A percentile compares a stretch with the other conserved stretches of the same genome.
Evolutionary conservation across 805 yeast species (phyloP).

Genomic region (Ascoidea tarda): DNA sequence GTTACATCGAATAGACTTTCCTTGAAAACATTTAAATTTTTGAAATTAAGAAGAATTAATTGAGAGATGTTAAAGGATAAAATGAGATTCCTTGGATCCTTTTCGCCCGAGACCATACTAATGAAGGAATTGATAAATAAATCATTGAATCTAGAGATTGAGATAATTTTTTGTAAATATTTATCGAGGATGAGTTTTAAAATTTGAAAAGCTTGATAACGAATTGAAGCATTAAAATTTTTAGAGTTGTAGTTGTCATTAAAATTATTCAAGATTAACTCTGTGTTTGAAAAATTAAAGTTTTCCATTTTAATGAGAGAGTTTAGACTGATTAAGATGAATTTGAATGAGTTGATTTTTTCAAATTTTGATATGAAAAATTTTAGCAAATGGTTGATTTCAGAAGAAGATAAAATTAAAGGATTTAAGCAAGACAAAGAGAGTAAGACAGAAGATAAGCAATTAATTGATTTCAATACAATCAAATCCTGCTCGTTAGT

Average conservation of each 20-base stretch:
- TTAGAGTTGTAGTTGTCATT: constrained; percentile 35
- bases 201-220: constrained; percentile 45
- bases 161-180: not conserved
- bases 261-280: constrained; percentile 23
- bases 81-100: constrained; percentile 83
- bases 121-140: constrained; percentile 42
- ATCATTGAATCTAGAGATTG: constrained; percentile 18
- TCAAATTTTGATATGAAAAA: constrained; percentile 57
- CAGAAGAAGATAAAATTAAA: constrained; percentile 21
- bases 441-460: constrained; percentile 24
- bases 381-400: constrained; percentile 32
- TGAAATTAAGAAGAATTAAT: constrained; percentile 26
- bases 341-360: constrained; percentile 40
- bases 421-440: constrained; percentile 13
- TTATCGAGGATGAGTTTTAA: constrained; percentile 22
- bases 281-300: constrained; percentile 17
- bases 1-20: constrained; percentile 75
- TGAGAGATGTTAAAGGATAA: constrained; percentile 47
- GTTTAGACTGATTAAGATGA: constrained; percentile 38
- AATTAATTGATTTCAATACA: constrained; percentile 25
- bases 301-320: constrained; percentile 38
- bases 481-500: constrained; percentile 30
- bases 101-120: constrained; percentile 71
- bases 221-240: constrained; percentile 42
- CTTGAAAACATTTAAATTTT: constrained; percentile 24